Evolutionary conservation across 352 stramenopile species (phyloP).

Genomic region (Globisporangium camurandrum): DNA sequence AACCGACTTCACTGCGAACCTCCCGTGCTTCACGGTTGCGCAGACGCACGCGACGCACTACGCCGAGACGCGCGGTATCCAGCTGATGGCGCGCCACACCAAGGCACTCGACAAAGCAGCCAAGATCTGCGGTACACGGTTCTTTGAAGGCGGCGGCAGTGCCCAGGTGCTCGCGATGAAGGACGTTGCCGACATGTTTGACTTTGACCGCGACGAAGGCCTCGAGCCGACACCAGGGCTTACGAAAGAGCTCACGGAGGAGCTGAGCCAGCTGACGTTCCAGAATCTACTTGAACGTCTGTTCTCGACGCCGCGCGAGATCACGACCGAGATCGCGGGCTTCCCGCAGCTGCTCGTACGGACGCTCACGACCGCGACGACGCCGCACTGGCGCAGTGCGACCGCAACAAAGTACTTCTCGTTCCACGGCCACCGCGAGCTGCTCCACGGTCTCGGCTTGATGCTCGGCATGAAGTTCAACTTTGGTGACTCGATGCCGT

Average conservation of each 20-base stretch:
- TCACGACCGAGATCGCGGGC: constrained; percentile 60
- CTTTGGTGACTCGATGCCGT: constrained; percentile 39
- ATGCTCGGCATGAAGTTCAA: constrained; percentile 79
- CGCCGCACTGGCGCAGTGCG: constrained; percentile 17
- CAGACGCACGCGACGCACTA: constrained; percentile 49
- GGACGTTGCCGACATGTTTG: constrained; percentile 66
- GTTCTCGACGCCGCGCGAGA: constrained; percentile 54
- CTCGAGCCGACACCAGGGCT: constrained; percentile 39
- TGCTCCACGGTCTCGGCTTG: constrained; percentile 70
- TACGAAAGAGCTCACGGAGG: constrained; percentile 27
- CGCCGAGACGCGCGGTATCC: constrained; percentile 20
- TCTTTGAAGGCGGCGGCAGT: constrained; percentile 22
- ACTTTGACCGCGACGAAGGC: constrained; percentile 60
- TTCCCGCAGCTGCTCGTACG: constrained; percentile 59
- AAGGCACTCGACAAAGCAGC: constrained; percentile 27
- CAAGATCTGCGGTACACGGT: constrained; percentile 40
- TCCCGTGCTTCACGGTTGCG: constrained; percentile 53
- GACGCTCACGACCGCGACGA: constrained; percentile 45
- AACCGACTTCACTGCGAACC: constrained; percentile 69
- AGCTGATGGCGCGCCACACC: constrained; percentile 34
- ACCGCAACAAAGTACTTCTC: constrained; percentile 61
- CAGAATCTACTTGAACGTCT: constrained; percentile 67
- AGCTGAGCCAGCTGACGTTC: constrained; percentile 56
- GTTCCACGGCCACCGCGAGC: constrained; percentile 73
- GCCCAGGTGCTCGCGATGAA: constrained; percentile 60